A percentile compares a stretch with the other conserved stretches of the same genome.
Conservation (phyloP, 2,329 filamentous ascomycete species). For the Calonectria henricotiae region DNA sequence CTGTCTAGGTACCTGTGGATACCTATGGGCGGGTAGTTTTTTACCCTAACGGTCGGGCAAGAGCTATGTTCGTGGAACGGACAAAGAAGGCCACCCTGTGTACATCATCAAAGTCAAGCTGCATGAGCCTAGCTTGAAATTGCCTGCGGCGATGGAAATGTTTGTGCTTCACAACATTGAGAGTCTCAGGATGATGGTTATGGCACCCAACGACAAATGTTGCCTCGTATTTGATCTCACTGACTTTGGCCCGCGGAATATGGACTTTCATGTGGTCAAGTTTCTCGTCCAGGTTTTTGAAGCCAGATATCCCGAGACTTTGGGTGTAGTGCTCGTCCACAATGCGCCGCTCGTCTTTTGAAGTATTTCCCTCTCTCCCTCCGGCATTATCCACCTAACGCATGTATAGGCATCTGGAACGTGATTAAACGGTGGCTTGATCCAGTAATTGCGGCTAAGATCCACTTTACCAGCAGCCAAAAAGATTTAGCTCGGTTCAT, state of each 20-base stretch:
- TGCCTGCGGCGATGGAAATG: conserved; percentile 56
- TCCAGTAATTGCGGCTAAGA: conserved; percentile 81
- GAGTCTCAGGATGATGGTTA: conserved; percentile 54
- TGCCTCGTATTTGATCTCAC: conserved; percentile 80
- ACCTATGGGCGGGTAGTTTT: too few species aligned
- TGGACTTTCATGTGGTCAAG: conserved; percentile 84
- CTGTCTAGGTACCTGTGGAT: too few species aligned
- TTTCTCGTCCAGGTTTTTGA: conserved; percentile 88
- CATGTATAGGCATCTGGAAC: conserved; percentile 63
- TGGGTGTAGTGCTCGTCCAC: conserved; percentile 81
- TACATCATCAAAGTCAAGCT: conserved; percentile 56
- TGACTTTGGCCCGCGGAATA: conserved; percentile 80
- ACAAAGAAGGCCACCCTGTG: conserved; percentile 57
- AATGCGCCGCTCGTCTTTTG: conserved; percentile 83
- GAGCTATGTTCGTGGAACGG: conserved; percentile 58
- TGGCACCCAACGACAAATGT: conserved; percentile 42
- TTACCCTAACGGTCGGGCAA: too few species aligned
- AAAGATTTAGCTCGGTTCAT: conserved; percentile 77
- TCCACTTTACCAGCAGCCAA: conserved; percentile 77
- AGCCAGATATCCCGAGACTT: conserved; percentile 83
- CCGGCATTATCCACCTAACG: conserved; percentile 6
- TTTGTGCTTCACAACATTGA: conserved; percentile 62
- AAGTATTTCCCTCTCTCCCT: conserved; percentile 46
- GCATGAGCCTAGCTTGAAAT: conserved; percentile 54
- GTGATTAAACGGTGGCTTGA: conserved; percentile 85